Percentiles rank a stretch among this genome's conserved stretches.
phyloP scores from a whole-genome alignment of 345 rosid genomes.

The Stellera chamaejasme region DNA sequence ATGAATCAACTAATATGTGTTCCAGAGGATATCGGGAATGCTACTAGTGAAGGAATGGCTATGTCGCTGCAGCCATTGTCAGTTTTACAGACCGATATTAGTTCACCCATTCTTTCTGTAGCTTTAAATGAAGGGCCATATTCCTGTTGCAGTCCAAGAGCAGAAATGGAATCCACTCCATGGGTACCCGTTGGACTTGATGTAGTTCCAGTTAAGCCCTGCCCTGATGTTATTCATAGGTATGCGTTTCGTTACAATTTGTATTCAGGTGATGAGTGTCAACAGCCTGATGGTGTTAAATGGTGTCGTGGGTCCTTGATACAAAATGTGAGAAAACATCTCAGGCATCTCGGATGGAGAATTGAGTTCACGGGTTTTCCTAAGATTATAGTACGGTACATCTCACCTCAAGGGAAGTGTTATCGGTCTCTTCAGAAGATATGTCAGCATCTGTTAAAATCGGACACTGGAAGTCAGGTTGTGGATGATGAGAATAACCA shows the following conservation, averaged over 20 bases:
- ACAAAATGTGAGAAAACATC: conserved; percentile 39
- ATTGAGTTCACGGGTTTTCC: conserved; percentile 22
- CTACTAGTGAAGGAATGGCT: conserved; percentile 15
- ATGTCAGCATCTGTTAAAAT: conserved; percentile 27
- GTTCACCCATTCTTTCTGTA: conserved; percentile 12
- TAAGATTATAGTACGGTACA: conserved; percentile 33
- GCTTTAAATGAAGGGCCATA: conserved; percentile 8
- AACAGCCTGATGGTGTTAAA: not conserved
- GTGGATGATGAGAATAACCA: conserved; percentile 12
- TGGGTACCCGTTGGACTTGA: conserved; percentile 38
- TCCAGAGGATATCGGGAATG: conserved; percentile 10
- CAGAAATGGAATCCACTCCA: conserved; percentile 3
- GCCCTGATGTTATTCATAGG: conserved; percentile 40
- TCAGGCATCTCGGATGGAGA: conserved; percentile 48
- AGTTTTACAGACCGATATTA: conserved; percentile 17
- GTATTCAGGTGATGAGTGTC: too few species aligned
- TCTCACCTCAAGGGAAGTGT: conserved; percentile 44
- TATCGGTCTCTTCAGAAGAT: conserved; percentile 48
- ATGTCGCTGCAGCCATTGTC: conserved; percentile 17
- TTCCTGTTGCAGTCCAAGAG: conserved; percentile 15
- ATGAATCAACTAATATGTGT: conserved; percentile 2
- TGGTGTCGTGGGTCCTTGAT: not conserved
- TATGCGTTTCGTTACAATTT: conserved; percentile 15
- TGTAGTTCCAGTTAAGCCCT: conserved; percentile 35
- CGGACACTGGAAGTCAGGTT: not conserved